Base-by-base conservation (phyloP, 192 early-diverging fungal species). In the Entomortierella lignicola region DNA sequence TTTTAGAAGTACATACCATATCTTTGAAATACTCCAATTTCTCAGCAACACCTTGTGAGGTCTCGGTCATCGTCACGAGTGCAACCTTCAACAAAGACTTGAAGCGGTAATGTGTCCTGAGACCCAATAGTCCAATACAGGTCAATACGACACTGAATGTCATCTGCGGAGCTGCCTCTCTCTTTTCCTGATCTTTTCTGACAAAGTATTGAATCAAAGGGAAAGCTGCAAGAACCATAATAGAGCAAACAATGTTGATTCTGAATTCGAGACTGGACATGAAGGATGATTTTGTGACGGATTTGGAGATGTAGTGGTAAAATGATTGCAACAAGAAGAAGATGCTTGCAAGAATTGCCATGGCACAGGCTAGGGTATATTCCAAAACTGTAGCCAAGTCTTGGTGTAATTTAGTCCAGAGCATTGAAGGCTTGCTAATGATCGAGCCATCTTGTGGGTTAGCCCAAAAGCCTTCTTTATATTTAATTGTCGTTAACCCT, bases 221-320 rank as follows among this genome's bases (percentile, higher is more conserved):
- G 51, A 79, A 79, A 0, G 68, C 25, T 1, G 57, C 63, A 13
- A 79, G 32, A 2, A 42, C 57, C 11, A 64, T 15, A n/a, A 61
- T 57, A 0, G 75, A 79, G 25, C 39, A 54, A 18, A 55, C 52
- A 26, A 79, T 53, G 43, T 79, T 66, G 56, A 79, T n/a, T 52
- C 68, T 70, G 68, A 79, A 79, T 20, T 79, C 75, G 12, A 79
- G 59, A 12, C 75, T 79, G 2, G 75, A 68, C 75, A 79, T 79
- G 63, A 79, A 79, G 23, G 67, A 66, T 11, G 75, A 66, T 21
- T 70, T 69, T 25, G 75, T 70, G 10, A 79, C 75, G 0, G 75
- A 79, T 44, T 79, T 79, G 44, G 75, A 79, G 25, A 79, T 79
- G 32, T 70, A 79, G 10, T 59, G 63, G 67, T 68, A 79, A 30